phyloP scores from a whole-genome alignment of 768 basidiomycete species.

The Auriscalpium orientale region DNA sequence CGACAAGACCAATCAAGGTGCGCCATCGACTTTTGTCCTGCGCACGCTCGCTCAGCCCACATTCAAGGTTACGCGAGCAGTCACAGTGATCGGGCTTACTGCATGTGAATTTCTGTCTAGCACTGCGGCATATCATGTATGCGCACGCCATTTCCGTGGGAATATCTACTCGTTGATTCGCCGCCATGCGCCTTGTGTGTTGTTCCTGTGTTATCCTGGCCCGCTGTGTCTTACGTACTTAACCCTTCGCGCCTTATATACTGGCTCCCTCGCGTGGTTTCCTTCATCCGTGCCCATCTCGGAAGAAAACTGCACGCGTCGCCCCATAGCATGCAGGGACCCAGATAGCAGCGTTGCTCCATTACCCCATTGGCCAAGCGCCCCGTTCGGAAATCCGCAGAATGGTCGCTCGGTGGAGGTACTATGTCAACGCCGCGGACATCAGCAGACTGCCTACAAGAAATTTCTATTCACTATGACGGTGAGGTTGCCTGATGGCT shows the following conservation, averaged over 20 bases:
- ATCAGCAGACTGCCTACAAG: not conserved
- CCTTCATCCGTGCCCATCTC: too few species aligned
- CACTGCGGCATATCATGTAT: too few species aligned
- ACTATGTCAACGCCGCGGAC: not conserved
- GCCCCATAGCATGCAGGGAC: too few species aligned
- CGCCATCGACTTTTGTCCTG: slow-evolving; percentile 16
- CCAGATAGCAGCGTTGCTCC: too few species aligned
- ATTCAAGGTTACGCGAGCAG: slow-evolving; percentile 66
- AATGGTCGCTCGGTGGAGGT: not conserved
- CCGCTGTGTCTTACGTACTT: too few species aligned
- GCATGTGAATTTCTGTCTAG: not conserved
- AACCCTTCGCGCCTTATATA: too few species aligned
- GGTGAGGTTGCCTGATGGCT: not conserved
- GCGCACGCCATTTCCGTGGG: too few species aligned
- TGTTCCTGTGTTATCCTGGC: too few species aligned
- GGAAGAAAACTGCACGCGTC: too few species aligned
- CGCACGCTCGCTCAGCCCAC: not conserved
- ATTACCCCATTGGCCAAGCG: not conserved
- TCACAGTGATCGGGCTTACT: slow-evolving; percentile 30
- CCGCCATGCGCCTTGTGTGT: too few species aligned
- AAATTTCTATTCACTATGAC: not conserved
- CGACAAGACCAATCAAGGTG: slow-evolving; percentile 98
- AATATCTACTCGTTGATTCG: too few species aligned
- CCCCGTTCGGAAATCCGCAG: not conserved
- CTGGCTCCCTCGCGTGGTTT: too few species aligned